Evolutionary conservation across 2,329 filamentous ascomycete species (phyloP).

Genomic region (Talaromyces sp.): DNA sequence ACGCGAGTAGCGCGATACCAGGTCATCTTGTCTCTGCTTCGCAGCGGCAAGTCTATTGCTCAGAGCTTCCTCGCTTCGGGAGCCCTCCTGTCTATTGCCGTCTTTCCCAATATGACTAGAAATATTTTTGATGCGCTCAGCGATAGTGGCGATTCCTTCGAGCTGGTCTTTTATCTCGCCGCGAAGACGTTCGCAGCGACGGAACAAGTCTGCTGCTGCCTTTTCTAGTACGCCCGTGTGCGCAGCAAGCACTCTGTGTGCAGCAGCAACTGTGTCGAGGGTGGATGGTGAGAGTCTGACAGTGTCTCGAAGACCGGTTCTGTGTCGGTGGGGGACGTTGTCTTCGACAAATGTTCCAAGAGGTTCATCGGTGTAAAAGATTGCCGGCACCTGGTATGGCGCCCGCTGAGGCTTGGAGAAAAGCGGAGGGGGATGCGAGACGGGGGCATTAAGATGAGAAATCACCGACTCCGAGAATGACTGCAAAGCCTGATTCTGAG

Average conservation of each 20-base stretch:
- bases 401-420: conserved; percentile 29
- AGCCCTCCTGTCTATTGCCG: conserved; percentile 27
- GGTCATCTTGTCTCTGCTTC: conserved; percentile 34
- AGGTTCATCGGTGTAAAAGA: conserved; percentile 36
- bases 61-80: conserved; percentile 29
- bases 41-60: conserved; percentile 38
- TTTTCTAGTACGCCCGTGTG: conserved; percentile 44
- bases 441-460: conserved; percentile 20
- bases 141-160: conserved; percentile 40
- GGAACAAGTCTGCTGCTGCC: conserved; percentile 49
- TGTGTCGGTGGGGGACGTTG: conserved; percentile 39
- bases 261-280: conserved; percentile 43
- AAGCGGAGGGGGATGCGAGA: background rate
- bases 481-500: conserved; percentile 28
- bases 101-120: conserved; percentile 35
- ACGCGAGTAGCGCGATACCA: conserved; percentile 40
- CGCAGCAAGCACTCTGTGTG: conserved; percentile 43
- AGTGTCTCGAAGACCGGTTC: conserved; percentile 39
- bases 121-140: conserved; percentile 41
- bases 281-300: conserved; percentile 46
- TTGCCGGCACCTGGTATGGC: conserved; percentile 39
- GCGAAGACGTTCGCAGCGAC: conserved; percentile 45
- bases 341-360: conserved; percentile 40
- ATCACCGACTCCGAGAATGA: conserved; percentile 22
- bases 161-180: conserved; percentile 46